phyloP scores from a whole-genome alignment of 2,329 filamentous ascomycete genomes.

The Sporothrix phasma region DNA sequence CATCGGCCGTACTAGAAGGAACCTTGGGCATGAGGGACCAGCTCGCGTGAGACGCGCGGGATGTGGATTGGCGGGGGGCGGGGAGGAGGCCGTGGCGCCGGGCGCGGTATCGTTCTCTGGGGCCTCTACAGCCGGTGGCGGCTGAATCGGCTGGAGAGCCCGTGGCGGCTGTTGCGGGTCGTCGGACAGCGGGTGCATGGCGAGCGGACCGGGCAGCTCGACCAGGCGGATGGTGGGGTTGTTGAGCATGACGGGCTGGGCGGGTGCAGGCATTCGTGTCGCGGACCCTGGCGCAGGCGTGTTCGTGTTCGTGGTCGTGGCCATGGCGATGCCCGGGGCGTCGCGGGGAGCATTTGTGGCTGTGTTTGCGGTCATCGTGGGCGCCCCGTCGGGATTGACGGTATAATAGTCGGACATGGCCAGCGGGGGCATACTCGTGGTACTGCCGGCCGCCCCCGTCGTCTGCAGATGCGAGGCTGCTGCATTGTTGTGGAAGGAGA shows the following conservation, averaged over 20 bases:
- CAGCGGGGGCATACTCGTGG: neutral
- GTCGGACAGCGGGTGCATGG: conserved; percentile 1
- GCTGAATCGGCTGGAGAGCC: conserved; percentile 1
- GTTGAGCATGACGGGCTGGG: neutral
- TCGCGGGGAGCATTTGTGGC: neutral
- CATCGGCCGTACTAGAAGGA: neutral
- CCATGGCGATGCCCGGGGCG: conserved; percentile 9
- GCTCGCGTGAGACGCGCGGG: conserved; percentile 3
- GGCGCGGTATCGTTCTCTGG: too few species aligned
- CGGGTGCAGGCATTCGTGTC: neutral
- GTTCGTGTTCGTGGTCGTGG: too few species aligned
- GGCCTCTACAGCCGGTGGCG: neutral
- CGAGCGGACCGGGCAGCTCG: conserved; percentile 3
- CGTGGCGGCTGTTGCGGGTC: neutral
- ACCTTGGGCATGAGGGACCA: conserved; percentile 14
- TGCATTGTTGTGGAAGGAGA: conserved; percentile 9
- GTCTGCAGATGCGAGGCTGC: neutral
- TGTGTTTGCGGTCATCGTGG: too few species aligned
- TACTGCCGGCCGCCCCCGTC: neutral
- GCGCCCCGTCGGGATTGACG: neutral
- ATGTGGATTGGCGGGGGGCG: neutral
- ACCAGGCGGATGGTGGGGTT: neutral
- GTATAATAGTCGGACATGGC: conserved; percentile 7
- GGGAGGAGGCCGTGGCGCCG: neutral
- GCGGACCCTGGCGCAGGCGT: neutral